phyloP scores from a whole-genome alignment of 768 basidiomycete genomes.

The Phaffia tasmanica region DNA sequence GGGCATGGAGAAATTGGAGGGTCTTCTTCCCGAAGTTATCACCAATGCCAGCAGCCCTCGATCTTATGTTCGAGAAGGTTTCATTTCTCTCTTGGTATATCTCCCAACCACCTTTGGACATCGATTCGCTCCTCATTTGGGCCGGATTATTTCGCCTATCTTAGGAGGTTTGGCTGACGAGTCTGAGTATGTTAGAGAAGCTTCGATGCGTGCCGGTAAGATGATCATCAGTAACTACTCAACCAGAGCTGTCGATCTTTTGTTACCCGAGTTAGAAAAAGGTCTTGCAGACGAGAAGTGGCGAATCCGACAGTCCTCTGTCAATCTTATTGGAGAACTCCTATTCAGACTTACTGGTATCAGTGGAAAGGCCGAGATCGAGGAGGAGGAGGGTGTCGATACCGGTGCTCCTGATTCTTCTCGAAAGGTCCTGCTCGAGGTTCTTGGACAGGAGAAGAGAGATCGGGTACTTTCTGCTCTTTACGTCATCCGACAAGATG shows the following conservation, averaged over 20 bases:
- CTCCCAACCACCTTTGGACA: constrained; percentile 91
- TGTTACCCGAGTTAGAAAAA: constrained; percentile 83
- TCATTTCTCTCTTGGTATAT: constrained; percentile 94
- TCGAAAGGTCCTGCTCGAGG: constrained; percentile 70
- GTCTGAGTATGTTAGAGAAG: constrained; percentile 91
- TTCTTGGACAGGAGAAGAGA: constrained; percentile 74
- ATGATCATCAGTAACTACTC: constrained; percentile 97
- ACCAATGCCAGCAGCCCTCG: constrained; percentile 78
- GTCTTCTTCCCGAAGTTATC: constrained; percentile 85
- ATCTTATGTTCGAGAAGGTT: constrained; percentile 88
- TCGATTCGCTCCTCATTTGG: constrained; percentile 89
- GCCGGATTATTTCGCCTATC: constrained; percentile 87
- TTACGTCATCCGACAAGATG: constrained; percentile 87
- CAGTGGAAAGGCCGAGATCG: constrained; percentile 70
- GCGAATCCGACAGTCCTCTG: constrained; percentile 93
- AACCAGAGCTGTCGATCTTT: constrained; percentile 75
- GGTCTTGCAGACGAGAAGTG: constrained; percentile 92
- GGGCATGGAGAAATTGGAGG: constrained; percentile 92
- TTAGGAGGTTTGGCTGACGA: constrained; percentile 79
- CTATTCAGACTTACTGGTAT: constrained; percentile 96
- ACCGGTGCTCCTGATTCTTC: constrained; percentile 55
- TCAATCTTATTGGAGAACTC: constrained; percentile 88
- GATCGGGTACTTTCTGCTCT: constrained; percentile 83
- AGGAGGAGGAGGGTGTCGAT: constrained; percentile 55
- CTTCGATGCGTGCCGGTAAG: constrained; percentile 95